Base-by-base conservation (phyloP, 2,329 filamentous ascomycete genomes). In the Coniochaeta sp. region DNA sequence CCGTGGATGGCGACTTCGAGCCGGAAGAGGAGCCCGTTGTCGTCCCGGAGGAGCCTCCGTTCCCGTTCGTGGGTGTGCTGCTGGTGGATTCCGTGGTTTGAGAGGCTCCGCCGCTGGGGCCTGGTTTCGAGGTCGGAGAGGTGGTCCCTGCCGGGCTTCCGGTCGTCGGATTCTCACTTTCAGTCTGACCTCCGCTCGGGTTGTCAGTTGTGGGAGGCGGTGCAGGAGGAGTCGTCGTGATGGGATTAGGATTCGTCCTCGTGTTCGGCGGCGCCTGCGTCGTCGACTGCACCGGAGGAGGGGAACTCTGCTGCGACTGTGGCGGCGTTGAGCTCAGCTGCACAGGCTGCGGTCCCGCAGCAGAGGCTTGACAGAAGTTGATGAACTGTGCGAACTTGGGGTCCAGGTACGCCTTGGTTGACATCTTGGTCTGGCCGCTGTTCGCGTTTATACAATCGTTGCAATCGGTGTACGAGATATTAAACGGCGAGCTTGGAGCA, bases 341-440 rank as follows among this genome's bases (percentile, higher is more conserved):
- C n/a, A 33, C 33, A 12, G 38, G 34, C 36, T 58, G 56, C 26
- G 54, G 54, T 9, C 19, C 3, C 6, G 56, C 56, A 31, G 22
- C 22, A 14, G 8, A 28, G n/a, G 60, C 14, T 0, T 69, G 26
- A 64, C 84, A 87, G 66, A 70, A 85, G 36, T 69, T 64, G 34
- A 81, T 6, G 60, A 72, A 84, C 64, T 83, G 79, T 0, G 58
- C 26, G 43, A 82, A 81, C 16, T 69, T 60, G 0, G 72, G 68
- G 0, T 67, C 62, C 1, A 80, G 62, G 61, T 79, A 77, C 1
- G 68, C 66, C 34, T 70, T 67, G 8, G 65, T 63, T 0, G 70
- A 68, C 1, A 70, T 44, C 60, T 73, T 73, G 5, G 60, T 59
- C 11, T 66, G 60, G 4, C 62, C 64, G 0, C 59, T 62, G 43